Conservation (phyloP, 163 green algal genomes). For the Volvox carteri region DNA sequence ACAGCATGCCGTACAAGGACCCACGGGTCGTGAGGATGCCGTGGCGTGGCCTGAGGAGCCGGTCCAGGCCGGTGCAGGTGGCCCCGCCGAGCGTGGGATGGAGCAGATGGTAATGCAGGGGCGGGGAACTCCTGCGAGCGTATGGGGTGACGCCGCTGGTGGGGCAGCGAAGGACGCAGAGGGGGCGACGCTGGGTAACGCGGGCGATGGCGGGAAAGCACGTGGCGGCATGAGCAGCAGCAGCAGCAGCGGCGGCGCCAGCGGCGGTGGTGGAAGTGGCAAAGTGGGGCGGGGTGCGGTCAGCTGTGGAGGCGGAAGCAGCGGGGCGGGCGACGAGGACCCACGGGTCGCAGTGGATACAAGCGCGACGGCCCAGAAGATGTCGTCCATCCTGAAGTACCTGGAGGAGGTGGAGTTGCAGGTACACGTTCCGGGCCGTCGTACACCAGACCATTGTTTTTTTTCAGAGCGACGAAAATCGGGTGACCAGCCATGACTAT, state of each 20-base stretch:
- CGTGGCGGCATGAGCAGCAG: neutral
- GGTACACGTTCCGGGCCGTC: slow-evolving; percentile 30
- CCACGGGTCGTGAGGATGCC: no score
- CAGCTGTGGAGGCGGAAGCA: neutral
- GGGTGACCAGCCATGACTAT: no score
- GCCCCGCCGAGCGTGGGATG: neutral
- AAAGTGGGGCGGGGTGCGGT: neutral
- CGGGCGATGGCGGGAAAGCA: neutral
- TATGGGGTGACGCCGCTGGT: no score
- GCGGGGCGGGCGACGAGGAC: neutral
- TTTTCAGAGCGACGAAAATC: no score
- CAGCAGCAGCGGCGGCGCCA: neutral
- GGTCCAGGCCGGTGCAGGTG: neutral
- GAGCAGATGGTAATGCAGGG: no score
- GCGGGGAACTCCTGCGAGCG: no score
- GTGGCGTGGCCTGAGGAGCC: neutral
- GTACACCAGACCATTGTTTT: no score
- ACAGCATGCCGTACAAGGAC: no score
- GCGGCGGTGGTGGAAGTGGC: neutral
- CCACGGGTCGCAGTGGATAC: neutral
- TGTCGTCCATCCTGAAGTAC: slow-evolving; percentile 70
- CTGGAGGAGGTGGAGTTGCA: slow-evolving; percentile 73
- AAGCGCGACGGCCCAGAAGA: slow-evolving; percentile 66
- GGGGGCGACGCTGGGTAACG: no score
- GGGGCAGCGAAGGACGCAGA: no score